phyloP scores from a whole-genome alignment of 1,284 basidiomycete genomes.

The Kwoniella shivajii region DNA sequence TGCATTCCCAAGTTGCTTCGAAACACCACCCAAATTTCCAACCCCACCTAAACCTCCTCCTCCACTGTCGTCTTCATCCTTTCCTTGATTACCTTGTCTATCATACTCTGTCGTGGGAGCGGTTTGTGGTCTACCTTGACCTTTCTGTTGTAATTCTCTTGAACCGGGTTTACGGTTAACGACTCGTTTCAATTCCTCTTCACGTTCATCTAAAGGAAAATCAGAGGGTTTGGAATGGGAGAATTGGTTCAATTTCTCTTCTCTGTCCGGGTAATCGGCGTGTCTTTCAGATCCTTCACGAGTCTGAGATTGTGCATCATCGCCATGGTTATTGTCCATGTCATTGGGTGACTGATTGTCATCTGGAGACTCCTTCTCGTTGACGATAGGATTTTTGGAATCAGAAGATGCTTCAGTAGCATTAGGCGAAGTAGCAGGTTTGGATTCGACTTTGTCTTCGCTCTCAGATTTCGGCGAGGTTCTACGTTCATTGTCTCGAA shows the following conservation, averaged over 20 bases:
- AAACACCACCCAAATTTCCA: not conserved
- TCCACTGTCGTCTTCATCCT: not conserved
- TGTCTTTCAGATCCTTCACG: not conserved
- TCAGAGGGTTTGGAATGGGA: constrained; percentile 2
- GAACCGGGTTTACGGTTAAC: constrained; percentile 6
- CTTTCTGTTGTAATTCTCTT: constrained; percentile 1
- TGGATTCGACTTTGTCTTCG: not conserved
- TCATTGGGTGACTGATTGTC: not conserved
- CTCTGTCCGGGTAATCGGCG: not conserved
- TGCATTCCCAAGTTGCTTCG: not conserved
- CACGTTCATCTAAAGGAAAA: constrained; percentile 3
- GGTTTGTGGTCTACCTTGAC: not conserved
- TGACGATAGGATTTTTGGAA: too few species aligned
- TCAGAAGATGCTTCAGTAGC: too few species aligned
- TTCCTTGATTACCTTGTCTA: not conserved
- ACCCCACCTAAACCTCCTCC: not conserved
- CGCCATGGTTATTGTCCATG: not conserved
- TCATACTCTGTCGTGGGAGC: not conserved
- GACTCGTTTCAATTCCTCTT: constrained; percentile 2
- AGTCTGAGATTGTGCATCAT: not conserved
- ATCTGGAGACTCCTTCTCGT: not conserved
- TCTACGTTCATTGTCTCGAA: not conserved
- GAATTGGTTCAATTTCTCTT: not conserved
- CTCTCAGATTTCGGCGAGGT: not conserved
- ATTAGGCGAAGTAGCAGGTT: too few species aligned